Evolutionary conservation across 371 early-diverging fungal genomes (phyloP).

Genomic region (Choanephora cucurbitarum): DNA sequence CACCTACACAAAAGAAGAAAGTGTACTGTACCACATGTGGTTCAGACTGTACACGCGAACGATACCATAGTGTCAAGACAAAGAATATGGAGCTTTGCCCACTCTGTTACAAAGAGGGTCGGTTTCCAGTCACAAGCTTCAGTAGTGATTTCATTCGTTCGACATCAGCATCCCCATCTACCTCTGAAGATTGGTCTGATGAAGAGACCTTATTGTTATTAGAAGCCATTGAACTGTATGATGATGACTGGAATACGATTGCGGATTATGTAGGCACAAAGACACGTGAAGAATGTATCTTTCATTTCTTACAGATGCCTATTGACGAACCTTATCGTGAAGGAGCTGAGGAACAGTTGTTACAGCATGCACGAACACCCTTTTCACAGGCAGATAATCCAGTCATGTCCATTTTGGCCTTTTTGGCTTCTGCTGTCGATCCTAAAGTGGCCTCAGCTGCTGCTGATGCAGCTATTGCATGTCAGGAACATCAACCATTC

Average conservation of each 20-base stretch:
- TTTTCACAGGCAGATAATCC: slow-evolving; percentile 95
- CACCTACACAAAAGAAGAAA: slow-evolving; percentile 40
- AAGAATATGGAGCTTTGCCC: slow-evolving; percentile 86
- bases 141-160: slow-evolving; percentile 90
- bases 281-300: slow-evolving; percentile 92
- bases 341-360: slow-evolving; percentile 17
- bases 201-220: slow-evolving; percentile 93
- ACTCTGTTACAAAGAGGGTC: slow-evolving; percentile 90
- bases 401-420: slow-evolving; percentile 93
- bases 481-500: slow-evolving; percentile 16
- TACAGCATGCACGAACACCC: slow-evolving; percentile 70
- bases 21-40: slow-evolving; percentile 87
- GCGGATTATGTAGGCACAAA: slow-evolving; percentile 89
- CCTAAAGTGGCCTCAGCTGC: slow-evolving; percentile 91
- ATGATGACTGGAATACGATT: slow-evolving; percentile 96
- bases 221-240: slow-evolving; percentile 95
- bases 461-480: slow-evolving; percentile 47
- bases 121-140: slow-evolving; percentile 84
- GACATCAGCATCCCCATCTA: slow-evolving; percentile 48
- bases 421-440: slow-evolving; percentile 90
- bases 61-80: slow-evolving; percentile 83
- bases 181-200: slow-evolving; percentile 85
- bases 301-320: slow-evolving; percentile 94
- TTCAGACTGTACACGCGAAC: slow-evolving; percentile 78
- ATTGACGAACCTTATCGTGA: slow-evolving; percentile 87